Evolutionary conservation across 306 rosid genomes (phyloP).

Genomic region (Carpinus fangiana): DNA sequence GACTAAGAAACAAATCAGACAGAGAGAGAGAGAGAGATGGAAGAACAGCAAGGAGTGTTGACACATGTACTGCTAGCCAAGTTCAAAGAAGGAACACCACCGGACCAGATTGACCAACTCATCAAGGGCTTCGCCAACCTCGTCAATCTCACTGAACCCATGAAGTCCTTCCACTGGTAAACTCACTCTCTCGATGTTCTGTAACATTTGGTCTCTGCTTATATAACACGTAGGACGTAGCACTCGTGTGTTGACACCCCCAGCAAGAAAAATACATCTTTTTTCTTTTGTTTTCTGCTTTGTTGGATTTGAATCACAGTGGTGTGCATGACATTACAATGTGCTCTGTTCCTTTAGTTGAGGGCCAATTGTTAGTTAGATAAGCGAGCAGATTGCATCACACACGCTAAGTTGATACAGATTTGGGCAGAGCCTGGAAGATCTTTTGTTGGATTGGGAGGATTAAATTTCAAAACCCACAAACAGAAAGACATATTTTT

Average conservation of each 20-base stretch:
- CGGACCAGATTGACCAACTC: slow-evolving; percentile 48
- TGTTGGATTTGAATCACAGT: not conserved
- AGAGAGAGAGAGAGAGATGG: slow-evolving; percentile 40
- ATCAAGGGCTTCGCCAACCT: slow-evolving; percentile 71
- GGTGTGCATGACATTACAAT: not conserved
- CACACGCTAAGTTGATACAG: not conserved
- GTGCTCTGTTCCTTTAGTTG: not conserved
- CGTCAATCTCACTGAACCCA: slow-evolving; percentile 59
- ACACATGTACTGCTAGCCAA: slow-evolving; percentile 67
- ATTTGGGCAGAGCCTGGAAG: not conserved
- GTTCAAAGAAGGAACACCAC: slow-evolving; percentile 64
- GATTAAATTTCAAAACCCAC: not conserved
- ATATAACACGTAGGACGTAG: too few species aligned
- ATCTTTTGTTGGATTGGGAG: not conserved
- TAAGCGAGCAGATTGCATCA: not conserved
- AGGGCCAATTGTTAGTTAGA: not conserved
- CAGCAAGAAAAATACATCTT: not conserved
- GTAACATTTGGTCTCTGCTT: not conserved
- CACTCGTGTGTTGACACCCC: not conserved
- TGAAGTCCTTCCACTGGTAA: slow-evolving; percentile 88
- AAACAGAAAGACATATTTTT: not conserved
- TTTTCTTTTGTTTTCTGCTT: not conserved
- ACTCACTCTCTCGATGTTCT: not conserved
- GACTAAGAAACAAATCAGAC: too few species aligned
- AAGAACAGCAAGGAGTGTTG: slow-evolving; percentile 64